Evolutionary conservation across 129 eudicot species (phyloP).

Genomic region (Arctium minus): DNA sequence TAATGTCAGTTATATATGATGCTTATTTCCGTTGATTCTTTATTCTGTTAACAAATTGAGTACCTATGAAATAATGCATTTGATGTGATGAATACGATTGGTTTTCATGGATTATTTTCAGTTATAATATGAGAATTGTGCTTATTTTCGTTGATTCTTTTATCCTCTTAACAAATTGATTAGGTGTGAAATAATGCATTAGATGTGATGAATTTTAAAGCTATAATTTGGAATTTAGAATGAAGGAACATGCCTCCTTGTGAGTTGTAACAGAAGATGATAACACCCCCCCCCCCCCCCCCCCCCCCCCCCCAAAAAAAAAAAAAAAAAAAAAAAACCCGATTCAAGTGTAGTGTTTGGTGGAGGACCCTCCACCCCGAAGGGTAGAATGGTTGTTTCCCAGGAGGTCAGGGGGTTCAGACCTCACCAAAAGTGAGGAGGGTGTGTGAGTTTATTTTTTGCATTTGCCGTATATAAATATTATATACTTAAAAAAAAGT

Average conservation of each 20-base stretch:
- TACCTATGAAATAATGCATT: conserved; percentile 1
- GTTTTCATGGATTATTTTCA: background rate
- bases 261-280: too few relatives aligned
- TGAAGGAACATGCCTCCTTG: background rate
- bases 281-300: too few relatives aligned
- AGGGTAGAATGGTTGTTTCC: background rate
- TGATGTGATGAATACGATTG: background rate
- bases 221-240: background rate
- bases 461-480: background rate
- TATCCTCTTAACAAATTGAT: background rate
- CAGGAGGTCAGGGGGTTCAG: too few relatives aligned
- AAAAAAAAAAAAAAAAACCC: background rate
- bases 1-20: background rate
- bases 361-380: background rate
- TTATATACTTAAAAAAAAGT: background rate
- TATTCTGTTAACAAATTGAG: background rate
- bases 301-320: too few relatives aligned
- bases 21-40: background rate
- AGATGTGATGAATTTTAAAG: background rate
- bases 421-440: too few relatives aligned
- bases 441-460: background rate
- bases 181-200: conserved; percentile 1
- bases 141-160: background rate
- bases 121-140: background rate
- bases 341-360: background rate